Percentiles rank a stretch among this genome's conserved stretches.
Conservation (phyloP, 2,329 filamentous ascomycete genomes). For the Monosporascus cannonballus region DNA sequence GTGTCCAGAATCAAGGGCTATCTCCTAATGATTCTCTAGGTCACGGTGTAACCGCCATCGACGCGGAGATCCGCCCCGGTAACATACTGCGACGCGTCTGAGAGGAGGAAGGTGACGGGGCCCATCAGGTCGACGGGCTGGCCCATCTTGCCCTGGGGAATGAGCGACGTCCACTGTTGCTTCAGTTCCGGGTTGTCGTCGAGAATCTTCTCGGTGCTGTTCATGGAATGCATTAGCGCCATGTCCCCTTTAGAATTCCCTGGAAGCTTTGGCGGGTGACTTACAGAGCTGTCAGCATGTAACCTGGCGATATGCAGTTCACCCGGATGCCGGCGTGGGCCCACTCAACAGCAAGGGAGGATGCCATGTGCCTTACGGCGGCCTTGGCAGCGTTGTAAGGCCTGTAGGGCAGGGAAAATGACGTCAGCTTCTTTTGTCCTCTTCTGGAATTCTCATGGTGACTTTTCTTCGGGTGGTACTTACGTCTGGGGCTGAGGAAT, state of each 20-base stretch:
- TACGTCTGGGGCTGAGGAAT: slow-evolving; percentile 85
- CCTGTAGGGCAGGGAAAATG: slow-evolving; percentile 22
- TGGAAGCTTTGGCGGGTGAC: slow-evolving; percentile 25
- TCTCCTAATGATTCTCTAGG: slow-evolving; percentile 36
- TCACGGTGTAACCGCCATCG: slow-evolving; percentile 84
- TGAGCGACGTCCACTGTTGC: slow-evolving; percentile 84
- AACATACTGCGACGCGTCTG: slow-evolving; percentile 71
- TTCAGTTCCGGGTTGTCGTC: slow-evolving; percentile 88
- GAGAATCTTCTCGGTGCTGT: slow-evolving; percentile 85
- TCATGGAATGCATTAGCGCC: background rate
- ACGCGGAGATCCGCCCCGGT: slow-evolving; percentile 71
- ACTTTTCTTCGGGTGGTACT: slow-evolving; percentile 19
- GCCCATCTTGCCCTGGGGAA: slow-evolving; percentile 92
- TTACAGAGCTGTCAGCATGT: slow-evolving; percentile 92
- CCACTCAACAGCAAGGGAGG: slow-evolving; percentile 91
- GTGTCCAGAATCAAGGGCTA: too few species aligned
- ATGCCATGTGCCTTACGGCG: slow-evolving; percentile 80
- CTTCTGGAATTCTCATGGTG: background rate
- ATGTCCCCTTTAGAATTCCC: background rate
- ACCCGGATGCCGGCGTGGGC: slow-evolving; percentile 81
- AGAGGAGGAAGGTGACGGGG: slow-evolving; percentile 79
- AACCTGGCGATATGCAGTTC: slow-evolving; percentile 91
- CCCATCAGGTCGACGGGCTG: slow-evolving; percentile 89
- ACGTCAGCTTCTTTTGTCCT: slow-evolving; percentile 7
- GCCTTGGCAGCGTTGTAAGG: slow-evolving; percentile 94